Conservation (phyloP, 2,329 filamentous ascomycete species). For the Pyricularia grisea region DNA sequence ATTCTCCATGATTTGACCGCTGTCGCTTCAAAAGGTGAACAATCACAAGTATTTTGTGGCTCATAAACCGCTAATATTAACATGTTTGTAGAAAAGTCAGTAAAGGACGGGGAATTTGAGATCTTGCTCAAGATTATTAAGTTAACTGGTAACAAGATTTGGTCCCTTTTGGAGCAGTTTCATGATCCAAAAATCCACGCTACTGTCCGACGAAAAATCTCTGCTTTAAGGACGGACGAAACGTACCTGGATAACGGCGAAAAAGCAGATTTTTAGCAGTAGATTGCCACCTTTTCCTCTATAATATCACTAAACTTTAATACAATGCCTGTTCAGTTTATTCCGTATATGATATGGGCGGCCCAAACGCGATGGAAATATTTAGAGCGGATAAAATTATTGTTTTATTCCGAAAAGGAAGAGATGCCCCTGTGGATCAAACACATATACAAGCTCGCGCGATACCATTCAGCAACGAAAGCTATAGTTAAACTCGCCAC, state of each 20-base stretch:
- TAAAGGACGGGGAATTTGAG: not conserved
- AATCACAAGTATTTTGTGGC: not conserved
- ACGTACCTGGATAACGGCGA: not conserved
- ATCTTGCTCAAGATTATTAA: slow-evolving; percentile 4
- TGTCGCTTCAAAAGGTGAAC: slow-evolving; percentile 11
- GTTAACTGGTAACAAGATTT: slow-evolving; percentile 5
- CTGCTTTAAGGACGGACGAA: not conserved
- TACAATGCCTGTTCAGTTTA: slow-evolving; percentile 1
- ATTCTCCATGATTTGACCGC: slow-evolving; percentile 11
- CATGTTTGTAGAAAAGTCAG: not conserved
- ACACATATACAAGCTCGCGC: slow-evolving; percentile 12
- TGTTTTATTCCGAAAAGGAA: slow-evolving; percentile 6
- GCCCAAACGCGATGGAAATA: slow-evolving; percentile 10
- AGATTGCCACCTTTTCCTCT: not conserved
- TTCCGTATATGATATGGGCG: slow-evolving; percentile 11
- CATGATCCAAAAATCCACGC: slow-evolving; percentile 4
- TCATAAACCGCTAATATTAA: not conserved
- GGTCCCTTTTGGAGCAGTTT: slow-evolving; percentile 7
- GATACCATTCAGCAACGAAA: slow-evolving; percentile 11
- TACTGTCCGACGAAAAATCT: not conserved
- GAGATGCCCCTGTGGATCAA: slow-evolving; percentile 10
- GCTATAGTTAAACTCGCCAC: slow-evolving; percentile 10
- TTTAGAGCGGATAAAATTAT: slow-evolving; percentile 9
- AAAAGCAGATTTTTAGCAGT: not conserved
- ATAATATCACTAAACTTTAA: not conserved